Conservation (phyloP, 176 grass and related monocot genomes). For the Microstegium vimineum region DNA sequence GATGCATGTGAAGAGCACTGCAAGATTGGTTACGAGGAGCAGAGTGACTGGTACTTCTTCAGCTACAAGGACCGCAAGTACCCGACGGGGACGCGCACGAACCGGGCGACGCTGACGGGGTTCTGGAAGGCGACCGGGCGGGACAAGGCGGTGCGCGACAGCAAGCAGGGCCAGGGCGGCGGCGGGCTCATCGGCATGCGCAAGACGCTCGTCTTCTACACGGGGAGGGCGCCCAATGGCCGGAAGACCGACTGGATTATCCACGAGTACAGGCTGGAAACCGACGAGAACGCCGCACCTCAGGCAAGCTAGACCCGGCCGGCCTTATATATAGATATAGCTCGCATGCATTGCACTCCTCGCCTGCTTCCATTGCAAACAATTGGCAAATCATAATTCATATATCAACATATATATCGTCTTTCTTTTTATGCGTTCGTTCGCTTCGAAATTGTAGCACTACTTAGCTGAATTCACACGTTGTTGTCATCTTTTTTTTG, state of each 20-base stretch:
- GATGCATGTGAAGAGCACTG: slow-evolving; percentile 63
- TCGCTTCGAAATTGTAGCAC: background rate
- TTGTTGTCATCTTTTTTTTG: background rate
- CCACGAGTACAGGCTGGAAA: slow-evolving; percentile 79
- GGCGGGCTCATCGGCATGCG: slow-evolving; percentile 75
- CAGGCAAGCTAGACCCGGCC: too few relatives aligned
- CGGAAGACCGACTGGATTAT: slow-evolving; percentile 86
- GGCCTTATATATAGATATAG: too few relatives aligned
- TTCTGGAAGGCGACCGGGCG: slow-evolving; percentile 94
- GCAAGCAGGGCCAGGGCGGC: slow-evolving; percentile 29
- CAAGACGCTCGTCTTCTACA: slow-evolving; percentile 88
- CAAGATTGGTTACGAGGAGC: slow-evolving; percentile 75
- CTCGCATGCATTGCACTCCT: background rate
- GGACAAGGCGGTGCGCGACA: slow-evolving; percentile 66
- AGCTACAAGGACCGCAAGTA: slow-evolving; percentile 94
- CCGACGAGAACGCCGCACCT: slow-evolving; percentile 59
- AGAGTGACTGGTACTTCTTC: slow-evolving; percentile 94
- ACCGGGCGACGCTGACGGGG: slow-evolving; percentile 71
- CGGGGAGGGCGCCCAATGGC: slow-evolving; percentile 76
- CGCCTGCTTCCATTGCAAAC: too few relatives aligned
- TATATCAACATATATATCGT: background rate
- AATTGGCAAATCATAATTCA: too few relatives aligned
- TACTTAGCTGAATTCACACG: background rate
- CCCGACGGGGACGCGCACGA: slow-evolving; percentile 81
- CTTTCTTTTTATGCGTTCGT: background rate